phyloP scores from a whole-genome alignment of 805 yeast genomes.

The Maudiozyma bulderi region DNA sequence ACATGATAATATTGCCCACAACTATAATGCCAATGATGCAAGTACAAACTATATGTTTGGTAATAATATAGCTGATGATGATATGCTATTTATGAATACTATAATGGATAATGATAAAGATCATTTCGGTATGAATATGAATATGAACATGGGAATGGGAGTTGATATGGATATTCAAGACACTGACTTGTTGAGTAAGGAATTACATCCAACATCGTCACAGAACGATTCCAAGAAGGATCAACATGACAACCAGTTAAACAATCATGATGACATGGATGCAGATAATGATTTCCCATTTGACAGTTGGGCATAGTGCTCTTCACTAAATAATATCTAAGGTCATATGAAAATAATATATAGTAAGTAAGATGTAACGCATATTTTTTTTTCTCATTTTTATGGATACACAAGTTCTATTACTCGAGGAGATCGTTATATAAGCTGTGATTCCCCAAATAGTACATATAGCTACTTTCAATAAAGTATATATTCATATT shows the following conservation, averaged over 20 bases:
- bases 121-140: constrained; percentile 1
- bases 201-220: background rate
- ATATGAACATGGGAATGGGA: constrained; percentile 1
- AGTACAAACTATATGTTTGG: constrained; percentile 1
- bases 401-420: too few relatives aligned
- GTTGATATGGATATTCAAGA: background rate
- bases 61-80: constrained; percentile 3
- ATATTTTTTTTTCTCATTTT: too few relatives aligned
- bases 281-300: background rate
- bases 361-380: too few relatives aligned
- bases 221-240: background rate
- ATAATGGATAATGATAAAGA: constrained; percentile 5
- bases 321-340: too few relatives aligned
- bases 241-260: background rate
- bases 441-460: too few relatives aligned
- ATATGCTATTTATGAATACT: constrained; percentile 5
- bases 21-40: background rate
- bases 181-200: background rate
- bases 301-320: background rate
- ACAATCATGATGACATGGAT: background rate
- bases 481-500: too few relatives aligned
- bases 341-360: too few relatives aligned
- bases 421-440: too few relatives aligned
- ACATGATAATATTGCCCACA: background rate
- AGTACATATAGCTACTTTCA: too few relatives aligned